phyloP scores from a whole-genome alignment of 305 asterid genomes.

The Fraxinus ornus region DNA sequence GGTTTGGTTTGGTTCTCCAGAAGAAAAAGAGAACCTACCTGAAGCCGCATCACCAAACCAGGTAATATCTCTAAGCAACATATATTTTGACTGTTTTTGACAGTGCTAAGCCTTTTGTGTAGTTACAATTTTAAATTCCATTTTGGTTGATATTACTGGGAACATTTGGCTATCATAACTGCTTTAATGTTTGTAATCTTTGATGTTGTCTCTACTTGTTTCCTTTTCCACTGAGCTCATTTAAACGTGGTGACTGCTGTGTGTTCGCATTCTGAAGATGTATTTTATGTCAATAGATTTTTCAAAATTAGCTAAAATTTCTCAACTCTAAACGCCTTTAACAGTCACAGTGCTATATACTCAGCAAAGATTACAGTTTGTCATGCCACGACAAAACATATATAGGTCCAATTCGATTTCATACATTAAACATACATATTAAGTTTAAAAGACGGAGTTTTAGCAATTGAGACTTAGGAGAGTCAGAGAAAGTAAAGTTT shows the following conservation, averaged over 20 bases:
- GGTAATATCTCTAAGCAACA: slow-evolving; percentile 38
- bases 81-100: neutral
- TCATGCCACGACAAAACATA: neutral
- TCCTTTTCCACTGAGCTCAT: neutral
- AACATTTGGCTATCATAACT: neutral
- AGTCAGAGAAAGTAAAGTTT: neutral
- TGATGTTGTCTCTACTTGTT: neutral
- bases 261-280: neutral
- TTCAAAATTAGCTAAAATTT: neutral
- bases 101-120: neutral
- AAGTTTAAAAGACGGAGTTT: neutral
- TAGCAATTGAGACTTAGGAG: neutral
- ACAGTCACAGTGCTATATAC: neutral
- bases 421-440: neutral
- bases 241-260: neutral
- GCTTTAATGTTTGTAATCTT: neutral
- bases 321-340: neutral
- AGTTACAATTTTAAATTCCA: neutral
- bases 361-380: neutral
- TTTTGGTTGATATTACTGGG: neutral
- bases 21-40: slow-evolving; percentile 65
- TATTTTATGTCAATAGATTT: neutral
- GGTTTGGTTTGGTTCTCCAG: slow-evolving; percentile 84
- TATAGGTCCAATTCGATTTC: neutral
- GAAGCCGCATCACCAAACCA: slow-evolving; percentile 86